phyloP scores from a whole-genome alignment of 805 yeast genomes.

The Saccharomycopsis babjevae region DNA sequence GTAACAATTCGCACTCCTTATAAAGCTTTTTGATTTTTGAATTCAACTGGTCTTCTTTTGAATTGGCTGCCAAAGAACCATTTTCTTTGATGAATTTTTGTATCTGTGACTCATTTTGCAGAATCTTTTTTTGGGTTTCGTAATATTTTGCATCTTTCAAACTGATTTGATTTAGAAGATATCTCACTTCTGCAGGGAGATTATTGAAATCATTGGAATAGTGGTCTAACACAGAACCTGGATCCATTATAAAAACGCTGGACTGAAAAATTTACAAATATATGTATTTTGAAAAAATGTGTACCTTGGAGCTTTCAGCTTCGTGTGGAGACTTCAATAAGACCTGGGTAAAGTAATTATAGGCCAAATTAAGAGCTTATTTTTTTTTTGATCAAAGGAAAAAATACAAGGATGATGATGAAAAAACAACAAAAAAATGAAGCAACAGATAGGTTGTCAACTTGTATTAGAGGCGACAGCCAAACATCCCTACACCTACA shows the following conservation, averaged over 20 bases:
- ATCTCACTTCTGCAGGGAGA: constrained; percentile 78
- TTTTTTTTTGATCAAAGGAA: too few relatives aligned
- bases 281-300: too few relatives aligned
- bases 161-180: constrained; percentile 67
- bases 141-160: constrained; percentile 55
- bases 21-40: constrained; percentile 62
- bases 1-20: constrained; percentile 47
- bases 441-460: too few relatives aligned
- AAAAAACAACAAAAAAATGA: too few relatives aligned
- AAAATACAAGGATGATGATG: too few relatives aligned
- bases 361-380: too few relatives aligned
- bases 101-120: constrained; percentile 64
- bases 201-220: constrained; percentile 67
- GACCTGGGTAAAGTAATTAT: too few relatives aligned
- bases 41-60: constrained; percentile 63
- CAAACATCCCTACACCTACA: too few relatives aligned
- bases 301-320: too few relatives aligned
- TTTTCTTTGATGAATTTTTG: constrained; percentile 75
- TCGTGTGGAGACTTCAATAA: too few relatives aligned
- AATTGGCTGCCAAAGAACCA: constrained; percentile 72
- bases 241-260: constrained; percentile 40
- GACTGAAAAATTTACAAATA: too few relatives aligned
- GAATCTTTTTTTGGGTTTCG: constrained; percentile 56
- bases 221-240: constrained; percentile 73
- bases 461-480: too few relatives aligned